Evolutionary conservation across 495 filamentous ascomycete species (phyloP).

Genomic region (Hypomontagnella submonticulosa): DNA sequence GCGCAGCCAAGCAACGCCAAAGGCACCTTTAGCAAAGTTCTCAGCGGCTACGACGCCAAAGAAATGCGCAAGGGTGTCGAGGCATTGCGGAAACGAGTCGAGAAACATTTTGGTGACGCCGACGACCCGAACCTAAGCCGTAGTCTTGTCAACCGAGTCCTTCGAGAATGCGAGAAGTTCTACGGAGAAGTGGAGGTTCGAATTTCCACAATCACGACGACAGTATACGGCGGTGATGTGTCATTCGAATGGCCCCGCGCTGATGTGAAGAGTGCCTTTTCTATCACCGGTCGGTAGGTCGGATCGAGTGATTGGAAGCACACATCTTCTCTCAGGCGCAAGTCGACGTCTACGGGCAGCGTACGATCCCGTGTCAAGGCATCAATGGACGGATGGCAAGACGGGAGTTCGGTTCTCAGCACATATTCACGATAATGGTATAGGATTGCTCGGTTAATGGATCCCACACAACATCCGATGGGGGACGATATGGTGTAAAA

Average conservation of each 20-base stretch:
- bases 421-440: conserved; percentile 45
- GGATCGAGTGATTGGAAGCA: conserved; percentile 46
- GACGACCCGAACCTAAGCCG: conserved; percentile 75
- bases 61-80: conserved; percentile 88
- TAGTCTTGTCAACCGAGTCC: conserved; percentile 78
- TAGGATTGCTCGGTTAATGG: conserved; percentile 31
- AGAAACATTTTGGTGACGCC: conserved; percentile 94
- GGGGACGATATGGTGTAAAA: not conserved
- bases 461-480: not conserved
- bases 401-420: conserved; percentile 42
- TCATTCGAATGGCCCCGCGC: conserved; percentile 65
- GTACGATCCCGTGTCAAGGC: conserved; percentile 21
- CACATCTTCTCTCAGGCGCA: conserved; percentile 32
- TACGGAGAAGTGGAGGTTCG: conserved; percentile 80
- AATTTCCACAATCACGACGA: conserved; percentile 69
- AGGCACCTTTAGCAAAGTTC: conserved; percentile 81
- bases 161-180: conserved; percentile 81
- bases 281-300: conserved; percentile 53
- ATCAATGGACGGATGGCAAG: conserved; percentile 35
- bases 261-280: conserved; percentile 64
- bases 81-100: conserved; percentile 84
- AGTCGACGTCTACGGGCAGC: conserved; percentile 38
- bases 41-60: conserved; percentile 80
- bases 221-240: conserved; percentile 66
- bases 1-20: conserved; percentile 82